Base-by-base conservation (phyloP, 139 green algal genomes). In the Chlamydomonas sp. region DNA sequence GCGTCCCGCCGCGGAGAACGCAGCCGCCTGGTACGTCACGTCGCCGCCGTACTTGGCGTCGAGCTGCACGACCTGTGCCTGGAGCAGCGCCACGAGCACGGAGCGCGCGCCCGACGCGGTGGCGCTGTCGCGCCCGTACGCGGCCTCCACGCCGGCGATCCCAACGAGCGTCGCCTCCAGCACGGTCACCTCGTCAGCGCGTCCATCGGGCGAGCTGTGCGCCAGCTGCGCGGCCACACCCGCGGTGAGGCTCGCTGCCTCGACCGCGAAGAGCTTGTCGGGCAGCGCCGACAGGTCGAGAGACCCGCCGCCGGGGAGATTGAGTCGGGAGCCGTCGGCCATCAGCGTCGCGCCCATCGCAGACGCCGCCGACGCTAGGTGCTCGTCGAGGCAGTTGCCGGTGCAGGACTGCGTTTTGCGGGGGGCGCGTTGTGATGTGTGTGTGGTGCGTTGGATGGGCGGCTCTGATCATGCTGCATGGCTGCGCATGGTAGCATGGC, bases 81-180 rank as follows among this genome's bases (percentile, higher is more conserved):
- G 10, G 48, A 81, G 34, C 36, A 77, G n/a, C 5, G 37, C 30
- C 2, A 24, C 0, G 22, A 81, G 28, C 5, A 71, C 76, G 13
- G 58, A 28, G 8, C 5, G 57, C 29, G 78, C 78, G 24, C 62
- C 70, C 1, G 35, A 16, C 1, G 35, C 54, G 5, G 47, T 36
- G 6, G 30, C n/a, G 1, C 69, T 71, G 20, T 57, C 79, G n/a
- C n/a, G 2, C 4, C 71, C 78, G 5, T 75, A 35, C 60, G 70
- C 65, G 0, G 65, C 29, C 28, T 35, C 48, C 26, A 84, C 47
- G 5, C 47, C 60, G n/a, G 67, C 59, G 2, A 84, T 58, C 1
- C 68, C 70, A 63, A 84, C 38, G 20, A 84, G 29, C 3, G 64
- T 77, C 10, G 68, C 49, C 39, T 84, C 79, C 24, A 75, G 62